Evolutionary conservation across 2,329 filamentous ascomycete species (phyloP).

Genomic region (Fusarium brachygibbosum): DNA sequence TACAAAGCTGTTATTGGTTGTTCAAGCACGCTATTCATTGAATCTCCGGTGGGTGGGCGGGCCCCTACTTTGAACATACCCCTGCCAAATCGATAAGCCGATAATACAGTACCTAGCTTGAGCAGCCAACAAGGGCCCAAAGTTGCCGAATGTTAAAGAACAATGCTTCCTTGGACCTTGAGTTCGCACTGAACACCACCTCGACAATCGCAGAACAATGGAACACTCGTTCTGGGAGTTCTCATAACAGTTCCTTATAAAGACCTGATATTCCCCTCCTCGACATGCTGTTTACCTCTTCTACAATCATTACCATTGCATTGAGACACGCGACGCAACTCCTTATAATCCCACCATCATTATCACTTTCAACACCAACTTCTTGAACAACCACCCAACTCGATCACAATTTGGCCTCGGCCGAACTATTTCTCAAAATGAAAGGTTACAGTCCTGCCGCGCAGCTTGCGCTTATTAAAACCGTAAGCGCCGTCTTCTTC

Average conservation of each 20-base stretch:
- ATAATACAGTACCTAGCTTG: conserved; percentile 7
- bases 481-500: conserved; percentile 57
- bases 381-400: conserved; percentile 18
- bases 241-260: conserved; percentile 35
- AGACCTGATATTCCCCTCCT: conserved; percentile 9
- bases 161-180: conserved; percentile 32
- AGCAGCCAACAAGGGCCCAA: conserved; percentile 32
- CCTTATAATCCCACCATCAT: conserved; percentile 35
- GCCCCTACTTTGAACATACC: conserved; percentile 23
- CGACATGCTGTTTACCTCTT: conserved; percentile 43
- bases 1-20: background rate
- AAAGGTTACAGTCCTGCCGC: conserved; percentile 58
- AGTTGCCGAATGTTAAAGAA: conserved; percentile 37
- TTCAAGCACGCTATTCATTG: conserved; percentile 11
- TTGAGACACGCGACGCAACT: conserved; percentile 49
- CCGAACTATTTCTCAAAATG: conserved; percentile 48
- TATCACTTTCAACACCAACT: conserved; percentile 24
- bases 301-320: conserved; percentile 28
- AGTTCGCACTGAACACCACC: conserved; percentile 36
- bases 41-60: background rate
- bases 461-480: conserved; percentile 69
- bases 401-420: conserved; percentile 23
- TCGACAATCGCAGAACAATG: conserved; percentile 32
- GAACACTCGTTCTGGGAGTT: conserved; percentile 23
- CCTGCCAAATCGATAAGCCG: conserved; percentile 48